Conservation (phyloP, 2,329 filamentous ascomycete genomes). For the Calycina marina region DNA sequence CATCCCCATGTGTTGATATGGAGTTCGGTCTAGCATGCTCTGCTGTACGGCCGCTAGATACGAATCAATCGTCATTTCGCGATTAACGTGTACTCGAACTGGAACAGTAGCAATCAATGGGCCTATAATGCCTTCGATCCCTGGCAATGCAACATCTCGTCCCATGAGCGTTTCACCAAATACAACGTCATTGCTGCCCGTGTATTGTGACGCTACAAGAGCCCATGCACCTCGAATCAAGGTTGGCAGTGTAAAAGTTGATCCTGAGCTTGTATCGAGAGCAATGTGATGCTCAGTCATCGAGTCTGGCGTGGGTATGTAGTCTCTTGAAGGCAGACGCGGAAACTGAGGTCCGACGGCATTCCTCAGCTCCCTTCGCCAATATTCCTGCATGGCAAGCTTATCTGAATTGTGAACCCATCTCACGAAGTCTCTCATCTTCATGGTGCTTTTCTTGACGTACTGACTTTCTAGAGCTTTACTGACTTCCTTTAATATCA, state of each 20-base stretch:
- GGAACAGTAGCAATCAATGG: conserved; percentile 30
- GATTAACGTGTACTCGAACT: conserved; percentile 22
- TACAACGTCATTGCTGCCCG: conserved; percentile 24
- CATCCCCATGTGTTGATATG: conserved; percentile 15
- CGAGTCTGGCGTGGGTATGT: conserved; percentile 3
- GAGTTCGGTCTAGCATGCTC: conserved; percentile 30
- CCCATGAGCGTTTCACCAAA: conserved; percentile 29
- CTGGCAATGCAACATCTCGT: conserved; percentile 25
- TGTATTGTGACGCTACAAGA: conserved; percentile 26
- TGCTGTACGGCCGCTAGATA: conserved; percentile 6
- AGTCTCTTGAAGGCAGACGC: conserved; percentile 1
- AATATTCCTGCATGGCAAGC: neutral
- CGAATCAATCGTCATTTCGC: conserved; percentile 13
- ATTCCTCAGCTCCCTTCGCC: neutral
- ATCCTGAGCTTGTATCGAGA: neutral
- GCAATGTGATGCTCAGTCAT: conserved; percentile 4
- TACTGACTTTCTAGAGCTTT: conserved; percentile 13
- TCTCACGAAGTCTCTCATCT: conserved; percentile 34
- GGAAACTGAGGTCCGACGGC: neutral
- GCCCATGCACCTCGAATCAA: conserved; percentile 25
- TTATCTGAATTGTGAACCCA: conserved; percentile 26
- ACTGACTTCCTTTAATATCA: conserved; percentile 19
- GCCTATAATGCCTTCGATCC: conserved; percentile 29
- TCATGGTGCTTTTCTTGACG: conserved; percentile 10
- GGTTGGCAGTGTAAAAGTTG: conserved; percentile 8